Base-by-base conservation (phyloP, 1,139 yeast species). In the Taphrina pruni region DNA sequence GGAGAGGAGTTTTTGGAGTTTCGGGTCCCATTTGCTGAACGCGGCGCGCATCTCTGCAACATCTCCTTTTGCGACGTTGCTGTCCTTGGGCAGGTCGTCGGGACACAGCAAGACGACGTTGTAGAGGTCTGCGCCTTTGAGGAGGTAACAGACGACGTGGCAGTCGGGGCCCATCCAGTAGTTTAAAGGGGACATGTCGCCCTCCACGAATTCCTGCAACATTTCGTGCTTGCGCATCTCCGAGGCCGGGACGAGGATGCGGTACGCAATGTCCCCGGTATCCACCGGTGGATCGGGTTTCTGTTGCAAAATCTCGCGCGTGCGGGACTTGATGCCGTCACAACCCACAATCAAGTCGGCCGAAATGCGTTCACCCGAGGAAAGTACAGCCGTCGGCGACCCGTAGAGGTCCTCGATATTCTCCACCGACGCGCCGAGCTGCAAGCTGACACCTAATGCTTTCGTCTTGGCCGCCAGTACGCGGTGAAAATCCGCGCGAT, bases 321-420 rank as follows among this genome's bases (percentile, higher is more conserved):
- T 45, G 21, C 72, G 71, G 5, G 81, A 78, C 67, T 77, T 76
- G 64, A 80, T 75, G 2, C 83, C 83, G 73, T 80, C 83, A 52
- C 81, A 81, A 7, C 81, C 83, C 57, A 80, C 73, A 14, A 81
- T 74, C 45, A 80, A 73, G 72, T 80, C 83, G 9, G 76, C 81
- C 48, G 14, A 7, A 17, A 50, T 6, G 38, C 45, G 36, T 17
- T 51, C 17, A 1, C 64, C 64, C 5, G 43, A 7, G 4, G 35
- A 6, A 1, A 45, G 32, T 26, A 35, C 26, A 1, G 60, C 60
- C 48, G 21, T 26, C 36, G 60, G 60, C 11, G 39, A 8, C 21
- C 26, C 43, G 20, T 57, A 45, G 36, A 26, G 60, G 55, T 56
- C 61, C 73, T 48, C 72, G 65, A 77, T 78, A 62, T 75, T 71